A percentile compares a stretch with the other conserved stretches of the same genome.
Evolutionary conservation across 176 grass and related monocot species (phyloP).

Genomic region (barley (Hordeum vulgare)): MorexV3_pseudomolecules_assembly NC_058518.1:422301461-422301960

Average conservation of each 20-base stretch:
- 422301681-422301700: no score
- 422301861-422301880: no score
- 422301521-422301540: background rate
- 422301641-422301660: no score
- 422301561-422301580: no score
- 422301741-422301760: background rate
- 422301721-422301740: background rate
- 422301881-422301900: constrained; percentile 22
- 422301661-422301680: no score
- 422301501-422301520: background rate
- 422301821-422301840: constrained; percentile 16
- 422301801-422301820: background rate
- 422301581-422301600: no score
- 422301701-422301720: background rate
- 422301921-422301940: constrained; percentile 25
- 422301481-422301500: background rate
- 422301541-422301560: background rate
- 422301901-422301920: constrained; percentile 5
- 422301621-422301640: no score
- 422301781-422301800: background rate
- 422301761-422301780: background rate
- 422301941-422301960: constrained; percentile 28
- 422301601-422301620: no score
- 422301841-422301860: background rate
- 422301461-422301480: background rate